Percentiles rank a stretch among this genome's conserved stretches.
These are phyloP conservation scores for Liriodendron chinense DNA, from an alignment of 164 flowering plant species.

Conservation along the genomic window DNA sequence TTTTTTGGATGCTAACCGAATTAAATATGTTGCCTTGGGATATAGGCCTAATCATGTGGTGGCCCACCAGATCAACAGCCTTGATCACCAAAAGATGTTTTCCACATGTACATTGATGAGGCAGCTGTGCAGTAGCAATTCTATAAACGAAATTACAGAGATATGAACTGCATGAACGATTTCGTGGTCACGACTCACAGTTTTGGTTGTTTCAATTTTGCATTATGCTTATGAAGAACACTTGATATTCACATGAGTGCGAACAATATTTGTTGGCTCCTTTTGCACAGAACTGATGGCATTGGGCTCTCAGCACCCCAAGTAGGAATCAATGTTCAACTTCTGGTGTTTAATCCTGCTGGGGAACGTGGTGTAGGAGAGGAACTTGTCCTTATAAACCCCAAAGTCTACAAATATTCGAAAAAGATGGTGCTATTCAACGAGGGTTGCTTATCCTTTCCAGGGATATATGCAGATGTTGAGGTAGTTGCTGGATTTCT, in stretches of 20 bases:
- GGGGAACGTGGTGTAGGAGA: slow-evolving; percentile 93
- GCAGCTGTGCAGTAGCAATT: background rate
- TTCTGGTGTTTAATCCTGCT: slow-evolving; percentile 89
- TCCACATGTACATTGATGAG: background rate
- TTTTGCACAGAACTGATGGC: slow-evolving; percentile 90
- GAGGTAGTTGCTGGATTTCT: slow-evolving; percentile 41
- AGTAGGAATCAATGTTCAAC: slow-evolving; percentile 90
- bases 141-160: too few relatives aligned
- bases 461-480: slow-evolving; percentile 86
- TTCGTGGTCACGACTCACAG: background rate
- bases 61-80: background rate
- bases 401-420: slow-evolving; percentile 62
- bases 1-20: background rate
- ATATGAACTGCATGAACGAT: too few relatives aligned
- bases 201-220: background rate
- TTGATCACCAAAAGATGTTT: background rate
- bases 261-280: slow-evolving; percentile 39
- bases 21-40: background rate
- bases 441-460: slow-evolving; percentile 98
- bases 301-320: slow-evolving; percentile 99
- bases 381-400: slow-evolving; percentile 91
- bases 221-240: slow-evolving; percentile 12
- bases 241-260: slow-evolving; percentile 35
- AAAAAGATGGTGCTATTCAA: slow-evolving; percentile 53
- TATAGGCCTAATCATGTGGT: background rate